Base-by-base conservation (phyloP, 371 early-diverging fungal species). In the Cokeromyces recurvatus region DNA sequence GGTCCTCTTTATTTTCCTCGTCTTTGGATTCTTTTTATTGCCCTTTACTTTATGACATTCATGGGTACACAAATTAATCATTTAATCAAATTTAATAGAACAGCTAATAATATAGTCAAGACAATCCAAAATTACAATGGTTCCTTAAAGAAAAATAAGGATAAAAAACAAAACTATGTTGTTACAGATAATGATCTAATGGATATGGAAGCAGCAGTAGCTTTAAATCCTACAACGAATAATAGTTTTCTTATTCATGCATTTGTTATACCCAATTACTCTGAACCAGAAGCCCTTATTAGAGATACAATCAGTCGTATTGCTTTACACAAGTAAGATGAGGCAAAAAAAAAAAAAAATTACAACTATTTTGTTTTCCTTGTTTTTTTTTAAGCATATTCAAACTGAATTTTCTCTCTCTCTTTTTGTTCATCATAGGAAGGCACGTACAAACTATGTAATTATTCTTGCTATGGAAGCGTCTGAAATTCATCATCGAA, bases 391-490 rank as follows among this genome's bases (percentile, higher is more conserved):
- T n/a, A n/a, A n/a, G n/a, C n/a, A n/a, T n/a, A n/a, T n/a, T n/a
- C 29, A 11, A 29, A 29, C 5, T 8, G 8, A 29, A 29, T 29
- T 8, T 29, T 29, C 29, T 29, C 29, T 8, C 11, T 11, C 5
- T 29, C 11, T 29, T 29, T 11, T 11, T 29, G 5, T 29, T 8
- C 11, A 5, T 29, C 20, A 22, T 42, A 71, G 72, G 40, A 58
- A 64, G 20, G 70, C 74, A 19, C 47, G 48, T 32, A 66, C 61
- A 9, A 48, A 67, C 43, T 79, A 76, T 55, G 62, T 72, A 32
- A 68, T 86, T 22, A 61, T 83, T 32, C 58, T 86, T 10, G 90
- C 88, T 23, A 90, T 90, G 90, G 90, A 90, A 58, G 77, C 71
- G 16, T 63, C 77, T 21, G 90, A 90, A 66, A 14, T 34, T 10